These are phyloP conservation scores for Hirschfeldia incana DNA, from an alignment of 345 rosid species.

Conservation along the genomic window DNA sequence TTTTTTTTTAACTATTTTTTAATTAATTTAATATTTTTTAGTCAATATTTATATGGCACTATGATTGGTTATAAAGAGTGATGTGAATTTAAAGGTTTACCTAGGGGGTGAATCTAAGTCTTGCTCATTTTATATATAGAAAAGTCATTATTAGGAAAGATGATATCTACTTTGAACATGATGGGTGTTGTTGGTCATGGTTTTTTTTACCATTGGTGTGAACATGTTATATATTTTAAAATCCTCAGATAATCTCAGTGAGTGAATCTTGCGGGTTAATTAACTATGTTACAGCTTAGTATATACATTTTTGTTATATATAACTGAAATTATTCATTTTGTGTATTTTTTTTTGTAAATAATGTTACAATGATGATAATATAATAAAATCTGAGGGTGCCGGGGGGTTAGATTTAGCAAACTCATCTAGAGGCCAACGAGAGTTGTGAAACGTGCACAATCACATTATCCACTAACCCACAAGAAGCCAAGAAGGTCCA, in stretches of 20 bases:
- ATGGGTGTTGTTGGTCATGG: slow-evolving; percentile 2
- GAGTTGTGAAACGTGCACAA: slow-evolving; percentile 36
- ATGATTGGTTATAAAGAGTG: too few relatives aligned
- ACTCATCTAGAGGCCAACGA: slow-evolving; percentile 20
- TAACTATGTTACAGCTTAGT: slow-evolving; percentile 9
- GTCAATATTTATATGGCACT: too few relatives aligned
- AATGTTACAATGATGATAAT: slow-evolving; percentile 20
- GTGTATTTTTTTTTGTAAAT: neutral
- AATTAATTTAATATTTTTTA: too few relatives aligned
- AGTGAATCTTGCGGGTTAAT: slow-evolving; percentile 17
- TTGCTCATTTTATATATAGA: neutral
- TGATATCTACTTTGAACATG: neutral
- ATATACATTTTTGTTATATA: neutral
- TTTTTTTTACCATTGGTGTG: slow-evolving; percentile 12
- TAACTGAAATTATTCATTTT: neutral
- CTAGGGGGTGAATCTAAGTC: too few relatives aligned
- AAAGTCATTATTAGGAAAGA: neutral
- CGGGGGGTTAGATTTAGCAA: slow-evolving; percentile 10
- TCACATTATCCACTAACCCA: slow-evolving; percentile 40
- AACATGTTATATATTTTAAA: neutral
- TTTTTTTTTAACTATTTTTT: too few relatives aligned
- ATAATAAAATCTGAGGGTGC: neutral
- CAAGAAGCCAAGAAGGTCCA: slow-evolving; percentile 35
- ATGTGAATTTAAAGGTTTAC: too few relatives aligned
- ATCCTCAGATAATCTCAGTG: slow-evolving; percentile 16